Base-by-base conservation (phyloP, 2,329 filamentous ascomycete genomes). In the Dactylellina parvicollis region DNA sequence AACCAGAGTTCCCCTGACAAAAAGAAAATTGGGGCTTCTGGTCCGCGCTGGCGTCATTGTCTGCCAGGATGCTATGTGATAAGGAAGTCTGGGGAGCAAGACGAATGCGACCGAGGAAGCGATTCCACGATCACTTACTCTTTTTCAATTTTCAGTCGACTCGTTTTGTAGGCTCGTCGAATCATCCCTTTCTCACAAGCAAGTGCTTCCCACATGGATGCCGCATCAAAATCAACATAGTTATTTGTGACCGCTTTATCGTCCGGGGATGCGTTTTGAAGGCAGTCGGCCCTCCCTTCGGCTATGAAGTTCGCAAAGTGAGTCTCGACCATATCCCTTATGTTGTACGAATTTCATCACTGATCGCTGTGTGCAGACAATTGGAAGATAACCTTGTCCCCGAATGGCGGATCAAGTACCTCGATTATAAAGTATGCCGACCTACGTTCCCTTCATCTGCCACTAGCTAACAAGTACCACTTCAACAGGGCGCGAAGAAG, bases 331-430 rank as follows among this genome's bases (percentile, higher is more conserved):
- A 40, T 54, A 26, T 34, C 46, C 42, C 36, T 30, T 49, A 20
- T 12, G 9, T 49, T 22, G 44, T 28, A 14, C 47, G 32, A 18
- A 50, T 32, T 24, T 16, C 18, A 16, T 14, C n/a, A 65, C 62
- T 47, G 14, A 46, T 73, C 28, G 65, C 80, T 82, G 88, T 88
- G 86, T 89, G 88, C 81, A 90, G 90, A 80, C 92, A 96, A 82
- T 85, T 96, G 75, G 92, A 96, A 79, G 87, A 90, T 79, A 91
- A 96, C 78, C 86, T 92, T 60, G 92, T 97, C 76, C 93, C 93
- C 79, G 93, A 98, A 86, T 98, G 94, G 94, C 88, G 91, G 78
- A 86, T 89, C 80, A 96, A 96, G 81, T 98, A 97, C 81, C 86
- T 98, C 77, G 88, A 97, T 82, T 98, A 98, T 85, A 96, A 96